Percentiles rank a stretch among this genome's conserved stretches.
Conservation (phyloP, 495 filamentous ascomycete genomes). For the Achaetomiella virescens region DNA sequence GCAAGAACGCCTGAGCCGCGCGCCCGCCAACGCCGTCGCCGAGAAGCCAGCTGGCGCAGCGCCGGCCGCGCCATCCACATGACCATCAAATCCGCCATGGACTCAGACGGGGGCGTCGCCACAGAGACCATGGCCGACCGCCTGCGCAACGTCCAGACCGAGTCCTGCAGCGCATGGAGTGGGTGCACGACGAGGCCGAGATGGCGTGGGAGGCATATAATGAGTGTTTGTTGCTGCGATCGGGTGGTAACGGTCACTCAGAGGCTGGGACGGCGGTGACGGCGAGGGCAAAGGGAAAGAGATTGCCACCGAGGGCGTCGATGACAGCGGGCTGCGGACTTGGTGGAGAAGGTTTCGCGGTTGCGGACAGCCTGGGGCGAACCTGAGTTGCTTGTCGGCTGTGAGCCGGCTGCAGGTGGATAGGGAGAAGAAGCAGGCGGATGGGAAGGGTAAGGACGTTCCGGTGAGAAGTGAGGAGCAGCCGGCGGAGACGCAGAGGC, state of each 20-base stretch:
- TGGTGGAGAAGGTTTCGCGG: constrained; percentile 25
- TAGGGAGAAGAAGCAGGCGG: not conserved
- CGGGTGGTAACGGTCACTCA: no score
- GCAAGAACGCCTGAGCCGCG: constrained; percentile 36
- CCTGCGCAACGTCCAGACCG: constrained; percentile 39
- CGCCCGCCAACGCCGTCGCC: constrained; percentile 4
- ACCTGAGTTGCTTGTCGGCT: constrained; percentile 33
- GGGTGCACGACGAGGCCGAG: constrained; percentile 40
- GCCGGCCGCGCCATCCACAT: constrained; percentile 44
- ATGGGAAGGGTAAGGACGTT: constrained; percentile 22
- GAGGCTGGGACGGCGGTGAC: constrained; percentile 10
- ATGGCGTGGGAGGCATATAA: constrained; percentile 39
- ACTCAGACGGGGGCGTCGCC: constrained; percentile 33
- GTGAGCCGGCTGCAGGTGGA: constrained; percentile 28
- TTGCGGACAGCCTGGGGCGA: constrained; percentile 35
- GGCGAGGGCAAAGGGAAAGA: constrained; percentile 28
- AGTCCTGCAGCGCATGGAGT: constrained; percentile 38
- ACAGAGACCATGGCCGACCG: constrained; percentile 46
- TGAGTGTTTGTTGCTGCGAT: constrained; percentile 32
- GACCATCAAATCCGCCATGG: constrained; percentile 44
- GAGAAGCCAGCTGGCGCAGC: constrained; percentile 13
- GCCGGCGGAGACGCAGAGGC: constrained; percentile 1
- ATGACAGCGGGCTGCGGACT: constrained; percentile 19
- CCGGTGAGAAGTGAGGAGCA: constrained; percentile 1
- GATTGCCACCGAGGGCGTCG: not conserved